These are phyloP conservation scores for Verticillium alfalfae DNA, from an alignment of 2,329 filamentous ascomycete species.

Conservation along the genomic window DNA sequence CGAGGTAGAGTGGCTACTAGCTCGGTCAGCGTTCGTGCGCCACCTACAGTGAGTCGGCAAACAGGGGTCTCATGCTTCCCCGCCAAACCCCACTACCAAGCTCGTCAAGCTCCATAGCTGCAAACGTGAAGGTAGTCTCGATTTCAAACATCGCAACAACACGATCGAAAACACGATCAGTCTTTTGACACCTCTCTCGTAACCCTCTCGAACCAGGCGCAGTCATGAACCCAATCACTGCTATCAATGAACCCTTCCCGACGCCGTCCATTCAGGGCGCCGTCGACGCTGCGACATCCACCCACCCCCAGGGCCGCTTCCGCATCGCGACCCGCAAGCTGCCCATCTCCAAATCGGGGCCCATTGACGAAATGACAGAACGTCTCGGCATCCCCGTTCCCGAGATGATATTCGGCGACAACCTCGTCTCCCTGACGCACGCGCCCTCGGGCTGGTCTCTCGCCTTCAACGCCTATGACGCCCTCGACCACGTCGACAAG, in stretches of 20 bases:
- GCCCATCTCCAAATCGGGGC: conserved; percentile 86
- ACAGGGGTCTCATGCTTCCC: neutral
- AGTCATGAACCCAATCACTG: conserved; percentile 32
- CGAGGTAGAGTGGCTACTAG: neutral
- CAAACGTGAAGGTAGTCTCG: neutral
- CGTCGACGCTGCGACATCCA: conserved; percentile 48
- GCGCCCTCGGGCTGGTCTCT: conserved; percentile 70
- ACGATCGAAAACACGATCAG: conserved; percentile 2
- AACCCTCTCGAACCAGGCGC: neutral
- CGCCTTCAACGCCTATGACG: conserved; percentile 78
- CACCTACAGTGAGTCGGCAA: neutral
- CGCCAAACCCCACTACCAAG: neutral
- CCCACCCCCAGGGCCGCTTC: conserved; percentile 60
- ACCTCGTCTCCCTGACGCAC: conserved; percentile 73
- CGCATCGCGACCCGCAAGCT: conserved; percentile 79
- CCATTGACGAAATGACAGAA: conserved; percentile 79
- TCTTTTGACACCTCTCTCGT: neutral
- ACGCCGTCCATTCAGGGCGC: conserved; percentile 29
- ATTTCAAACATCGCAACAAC: neutral
- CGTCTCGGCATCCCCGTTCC: conserved; percentile 81
- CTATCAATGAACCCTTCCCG: conserved; percentile 49
- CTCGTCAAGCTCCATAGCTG: neutral
- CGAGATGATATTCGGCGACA: conserved; percentile 99
- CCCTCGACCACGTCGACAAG: conserved; percentile 89
- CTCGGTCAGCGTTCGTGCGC: neutral